Conservation (phyloP, 176 grass and related monocot species). For the Carex pumila region DNA sequence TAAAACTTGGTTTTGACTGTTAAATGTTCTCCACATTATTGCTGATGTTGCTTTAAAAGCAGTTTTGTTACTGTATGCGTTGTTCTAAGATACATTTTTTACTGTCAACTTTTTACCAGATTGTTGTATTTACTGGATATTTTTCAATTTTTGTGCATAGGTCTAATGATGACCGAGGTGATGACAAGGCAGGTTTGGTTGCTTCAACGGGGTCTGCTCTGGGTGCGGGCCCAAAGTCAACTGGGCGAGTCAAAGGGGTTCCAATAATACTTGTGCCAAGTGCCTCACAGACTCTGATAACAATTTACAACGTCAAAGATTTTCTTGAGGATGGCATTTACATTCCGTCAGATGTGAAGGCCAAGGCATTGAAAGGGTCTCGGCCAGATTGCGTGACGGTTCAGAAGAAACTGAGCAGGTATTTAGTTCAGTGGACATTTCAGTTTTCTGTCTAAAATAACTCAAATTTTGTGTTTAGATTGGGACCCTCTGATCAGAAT, state of each 20-base stretch:
- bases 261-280: slow-evolving; percentile 97
- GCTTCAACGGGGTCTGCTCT: slow-evolving; percentile 21
- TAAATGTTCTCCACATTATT: neutral
- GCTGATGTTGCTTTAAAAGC: too few relatives aligned
- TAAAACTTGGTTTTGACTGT: neutral
- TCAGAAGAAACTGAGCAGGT: slow-evolving; percentile 85
- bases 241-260: slow-evolving; percentile 43
- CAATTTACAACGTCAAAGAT: slow-evolving; percentile 90
- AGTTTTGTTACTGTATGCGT: too few relatives aligned
- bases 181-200: slow-evolving; percentile 22
- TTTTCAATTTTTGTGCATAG: neutral
- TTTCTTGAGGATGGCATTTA: slow-evolving; percentile 85
- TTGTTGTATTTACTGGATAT: neutral
- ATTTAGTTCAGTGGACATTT: neutral
- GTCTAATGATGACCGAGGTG: neutral
- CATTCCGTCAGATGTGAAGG: slow-evolving; percentile 77
- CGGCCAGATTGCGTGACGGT: slow-evolving; percentile 81
- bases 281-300: slow-evolving; percentile 84
- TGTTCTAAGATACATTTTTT: neutral
- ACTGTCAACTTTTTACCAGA: neutral
- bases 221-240: slow-evolving; percentile 41
- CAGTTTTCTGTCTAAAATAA: neutral
- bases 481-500: too few relatives aligned
- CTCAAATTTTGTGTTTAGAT: too few relatives aligned
- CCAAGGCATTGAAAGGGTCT: slow-evolving; percentile 60